Evolutionary conservation across 768 basidiomycete species (phyloP).

Genomic region (Xerocomellus intermedius): DNA sequence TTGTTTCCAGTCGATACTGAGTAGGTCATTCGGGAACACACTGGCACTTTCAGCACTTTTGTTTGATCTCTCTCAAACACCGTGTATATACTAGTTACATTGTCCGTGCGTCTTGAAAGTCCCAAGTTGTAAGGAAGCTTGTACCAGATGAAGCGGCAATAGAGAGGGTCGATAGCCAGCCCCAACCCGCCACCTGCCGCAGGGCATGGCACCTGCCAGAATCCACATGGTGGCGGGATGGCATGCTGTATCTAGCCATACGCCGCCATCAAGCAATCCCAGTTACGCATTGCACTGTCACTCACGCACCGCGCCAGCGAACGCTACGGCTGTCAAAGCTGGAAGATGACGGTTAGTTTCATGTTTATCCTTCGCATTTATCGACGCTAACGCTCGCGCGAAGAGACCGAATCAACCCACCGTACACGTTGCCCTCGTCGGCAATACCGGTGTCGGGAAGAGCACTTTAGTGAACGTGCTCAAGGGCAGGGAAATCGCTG

Average conservation of each 20-base stretch:
- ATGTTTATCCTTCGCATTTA: not conserved
- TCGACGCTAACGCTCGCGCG: not conserved
- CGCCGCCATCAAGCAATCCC: not conserved
- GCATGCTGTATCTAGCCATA: not conserved
- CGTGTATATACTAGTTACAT: not conserved
- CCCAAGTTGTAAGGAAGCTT: not conserved
- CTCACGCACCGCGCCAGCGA: not conserved
- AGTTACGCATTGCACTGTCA: not conserved
- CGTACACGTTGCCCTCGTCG: slow-evolving; percentile 21
- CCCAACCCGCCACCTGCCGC: not conserved
- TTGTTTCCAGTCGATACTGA: not conserved
- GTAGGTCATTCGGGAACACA: not conserved
- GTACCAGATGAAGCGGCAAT: not conserved
- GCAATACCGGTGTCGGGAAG: slow-evolving; percentile 26
- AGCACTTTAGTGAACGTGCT: slow-evolving; percentile 30
- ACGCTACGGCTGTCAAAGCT: not conserved
- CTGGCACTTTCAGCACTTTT: not conserved
- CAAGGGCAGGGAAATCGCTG: slow-evolving; percentile 10
- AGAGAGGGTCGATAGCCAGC: not conserved
- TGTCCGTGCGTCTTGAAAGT: not conserved
- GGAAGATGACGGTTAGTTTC: slow-evolving; percentile 19
- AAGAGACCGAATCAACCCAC: slow-evolving; percentile 3
- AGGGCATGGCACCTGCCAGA: slow-evolving; percentile 2
- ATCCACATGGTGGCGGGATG: slow-evolving; percentile 12
- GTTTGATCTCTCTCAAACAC: not conserved